These are phyloP conservation scores for Singerocomus inundabilis DNA, from an alignment of 1,284 basidiomycete genomes.

Conservation along the genomic window DNA sequence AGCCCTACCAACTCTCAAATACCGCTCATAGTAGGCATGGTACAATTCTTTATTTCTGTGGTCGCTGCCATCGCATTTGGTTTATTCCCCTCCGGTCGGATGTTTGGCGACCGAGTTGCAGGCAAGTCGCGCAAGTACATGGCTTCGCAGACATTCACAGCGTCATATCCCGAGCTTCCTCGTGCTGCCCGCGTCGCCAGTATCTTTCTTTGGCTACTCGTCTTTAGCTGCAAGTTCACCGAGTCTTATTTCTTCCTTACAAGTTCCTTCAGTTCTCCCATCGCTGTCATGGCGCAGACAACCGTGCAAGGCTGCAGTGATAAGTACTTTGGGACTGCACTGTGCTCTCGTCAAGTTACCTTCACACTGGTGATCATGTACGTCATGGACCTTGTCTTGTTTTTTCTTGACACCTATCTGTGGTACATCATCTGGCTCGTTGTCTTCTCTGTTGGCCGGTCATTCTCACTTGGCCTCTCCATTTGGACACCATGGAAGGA, in stretches of 20 bases:
- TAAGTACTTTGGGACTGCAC: conserved; percentile 70
- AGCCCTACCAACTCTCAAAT: conserved; percentile 48
- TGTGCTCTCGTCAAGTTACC: conserved; percentile 87
- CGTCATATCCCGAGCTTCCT: conserved; percentile 82
- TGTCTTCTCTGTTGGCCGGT: conserved; percentile 87
- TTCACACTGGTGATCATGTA: conserved; percentile 96
- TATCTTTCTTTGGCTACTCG: conserved; percentile 82
- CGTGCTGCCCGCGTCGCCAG: conserved; percentile 72
- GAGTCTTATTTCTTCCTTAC: conserved; percentile 98
- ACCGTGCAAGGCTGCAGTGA: conserved; percentile 86
- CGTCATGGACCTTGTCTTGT: conserved; percentile 90
- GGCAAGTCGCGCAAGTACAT: conserved; percentile 93
- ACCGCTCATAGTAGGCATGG: conserved; percentile 82
- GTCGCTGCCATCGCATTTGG: conserved; percentile 78
- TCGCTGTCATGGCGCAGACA: conserved; percentile 90
- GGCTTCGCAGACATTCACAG: conserved; percentile 96
- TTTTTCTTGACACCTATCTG: conserved; percentile 97
- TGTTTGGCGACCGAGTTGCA: conserved; percentile 95
- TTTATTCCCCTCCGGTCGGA: conserved; percentile 85
- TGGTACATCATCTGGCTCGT: conserved; percentile 99
- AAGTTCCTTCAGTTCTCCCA: conserved; percentile 87
- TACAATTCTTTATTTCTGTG: conserved; percentile 88
- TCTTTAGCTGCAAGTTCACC: conserved; percentile 89
- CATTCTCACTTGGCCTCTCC: conserved; percentile 86
- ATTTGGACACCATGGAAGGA: conserved; percentile 99